Base-by-base conservation (phyloP, 176 grass and related monocot species). In the Chrysopogon serrulatus region DNA sequence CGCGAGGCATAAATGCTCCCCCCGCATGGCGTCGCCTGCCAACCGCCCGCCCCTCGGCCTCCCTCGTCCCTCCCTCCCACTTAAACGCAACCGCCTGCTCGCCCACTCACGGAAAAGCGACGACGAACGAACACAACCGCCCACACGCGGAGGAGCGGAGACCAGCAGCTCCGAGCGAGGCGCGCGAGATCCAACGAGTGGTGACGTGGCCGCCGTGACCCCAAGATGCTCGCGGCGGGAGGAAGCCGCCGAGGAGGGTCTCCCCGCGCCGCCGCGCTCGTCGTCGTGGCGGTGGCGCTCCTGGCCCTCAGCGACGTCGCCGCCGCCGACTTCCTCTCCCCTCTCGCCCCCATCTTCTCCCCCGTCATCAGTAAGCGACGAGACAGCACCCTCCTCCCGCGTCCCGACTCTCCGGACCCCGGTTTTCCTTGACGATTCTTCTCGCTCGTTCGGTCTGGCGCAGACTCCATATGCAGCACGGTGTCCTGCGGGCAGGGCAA, bases 401-500 rank as follows among this genome's bases (percentile, higher is more conserved):
- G n/a, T n/a, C 43, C 21, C 11, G 17, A 4, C 47, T 0, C 19
- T 19, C 48, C 19, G 23, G 4, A 5, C 67, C 6, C n/a, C 16
- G 40, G 8, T 7, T 5, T 3, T 21, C 68, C 31, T 64, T 54
- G 65, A 64, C 36, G 73, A 71, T 66, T 8, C 15, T 24, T 12
- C 40, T 24, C 2, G 59, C 35, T 65, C 12, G 1, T 19, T 11
- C 23, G 30, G 24, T 45, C 11, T 6, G 19, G 48, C 19, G 68
- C 82, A 98, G 93, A 85, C 61, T 85, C 83, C 35, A 81, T 94
- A 0, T 99, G 96, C 91, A 87, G 74, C 27, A 43, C 70, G 33
- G 91, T 89, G 27, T 49, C 47, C 6, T 99, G 96, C 82, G 96
- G 96, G 45, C 90, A 94, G 83, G 96, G 96, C 56, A 92, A 69